Conservation (phyloP, 1,139 yeast genomes). For the Taphrina wiesneri region DNA sequence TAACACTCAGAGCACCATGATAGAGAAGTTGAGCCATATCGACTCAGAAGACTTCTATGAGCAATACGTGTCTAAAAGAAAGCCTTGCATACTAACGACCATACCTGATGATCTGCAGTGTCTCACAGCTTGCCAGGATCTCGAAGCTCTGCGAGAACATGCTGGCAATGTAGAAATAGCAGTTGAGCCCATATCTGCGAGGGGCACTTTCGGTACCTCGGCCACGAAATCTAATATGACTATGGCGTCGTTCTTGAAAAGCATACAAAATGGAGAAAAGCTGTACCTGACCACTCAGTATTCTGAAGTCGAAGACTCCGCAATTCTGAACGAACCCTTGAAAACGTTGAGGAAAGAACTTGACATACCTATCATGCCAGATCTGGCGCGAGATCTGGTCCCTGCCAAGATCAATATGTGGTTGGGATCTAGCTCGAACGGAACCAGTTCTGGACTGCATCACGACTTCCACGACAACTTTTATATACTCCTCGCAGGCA, state of each 20-base stretch:
- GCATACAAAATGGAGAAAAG: conserved; percentile 15
- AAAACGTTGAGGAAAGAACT: neutral
- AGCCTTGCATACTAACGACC: conserved; percentile 20
- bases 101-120: conserved; percentile 13
- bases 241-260: conserved; percentile 20
- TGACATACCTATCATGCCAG: conserved; percentile 15
- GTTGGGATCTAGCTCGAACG: conserved; percentile 28
- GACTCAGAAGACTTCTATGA: neutral
- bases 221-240: conserved; percentile 25
- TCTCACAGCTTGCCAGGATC: neutral
- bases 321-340: conserved; percentile 25
- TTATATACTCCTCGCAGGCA: conserved; percentile 30
- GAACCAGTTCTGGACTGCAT: conserved; percentile 34
- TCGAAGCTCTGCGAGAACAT: conserved; percentile 3
- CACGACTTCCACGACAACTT: conserved; percentile 37
- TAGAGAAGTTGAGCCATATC: neutral
- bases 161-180: conserved; percentile 20
- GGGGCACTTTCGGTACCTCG: conserved; percentile 33
- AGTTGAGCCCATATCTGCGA: conserved; percentile 30
- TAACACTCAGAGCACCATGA: neutral
- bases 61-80: neutral
- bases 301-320: conserved; percentile 19
- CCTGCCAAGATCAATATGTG: conserved; percentile 34
- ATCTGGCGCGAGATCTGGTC: conserved; percentile 20
- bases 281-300: conserved; percentile 35